Evolutionary conservation across 2,329 filamentous ascomycete genomes (phyloP).

Genomic region (Nemania diffusa): DNA sequence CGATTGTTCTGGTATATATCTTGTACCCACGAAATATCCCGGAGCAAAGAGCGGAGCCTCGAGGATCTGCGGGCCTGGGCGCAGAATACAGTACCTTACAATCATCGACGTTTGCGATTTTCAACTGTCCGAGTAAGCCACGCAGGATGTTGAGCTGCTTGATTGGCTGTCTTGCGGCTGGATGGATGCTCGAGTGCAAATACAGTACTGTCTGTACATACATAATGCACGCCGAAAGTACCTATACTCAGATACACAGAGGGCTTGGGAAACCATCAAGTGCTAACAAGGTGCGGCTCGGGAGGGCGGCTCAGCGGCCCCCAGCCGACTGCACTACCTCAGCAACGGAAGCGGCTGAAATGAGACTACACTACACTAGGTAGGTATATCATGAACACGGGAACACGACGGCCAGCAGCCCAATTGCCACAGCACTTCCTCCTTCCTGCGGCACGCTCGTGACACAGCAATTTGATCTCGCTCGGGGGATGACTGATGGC

Average conservation of each 20-base stretch:
- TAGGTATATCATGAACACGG: slow-evolving; percentile 23
- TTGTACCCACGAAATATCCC: slow-evolving; percentile 3
- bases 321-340: slow-evolving; percentile 31
- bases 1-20: slow-evolving; percentile 1
- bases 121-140: slow-evolving; percentile 10
- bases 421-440: background rate
- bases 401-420: slow-evolving; percentile 20
- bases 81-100: background rate
- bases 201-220: background rate
- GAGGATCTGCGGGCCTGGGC: slow-evolving; percentile 15
- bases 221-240: slow-evolving; percentile 7
- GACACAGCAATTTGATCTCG: slow-evolving; percentile 11
- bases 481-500: slow-evolving; percentile 1
- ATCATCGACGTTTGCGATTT: slow-evolving; percentile 4
- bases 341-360: slow-evolving; percentile 36
- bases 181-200: slow-evolving; percentile 4
- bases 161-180: slow-evolving; percentile 22
- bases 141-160: slow-evolving; percentile 7
- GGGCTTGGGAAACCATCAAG: slow-evolving; percentile 27
- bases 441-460: slow-evolving; percentile 4
- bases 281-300: slow-evolving; percentile 40
- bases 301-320: slow-evolving; percentile 37
- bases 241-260: slow-evolving; percentile 4
- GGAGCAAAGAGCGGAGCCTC: slow-evolving; percentile 24
- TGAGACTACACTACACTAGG: slow-evolving; percentile 14